Conservation (phyloP, 495 filamentous ascomycete species). For the Penicillium paradoxum region DNA sequence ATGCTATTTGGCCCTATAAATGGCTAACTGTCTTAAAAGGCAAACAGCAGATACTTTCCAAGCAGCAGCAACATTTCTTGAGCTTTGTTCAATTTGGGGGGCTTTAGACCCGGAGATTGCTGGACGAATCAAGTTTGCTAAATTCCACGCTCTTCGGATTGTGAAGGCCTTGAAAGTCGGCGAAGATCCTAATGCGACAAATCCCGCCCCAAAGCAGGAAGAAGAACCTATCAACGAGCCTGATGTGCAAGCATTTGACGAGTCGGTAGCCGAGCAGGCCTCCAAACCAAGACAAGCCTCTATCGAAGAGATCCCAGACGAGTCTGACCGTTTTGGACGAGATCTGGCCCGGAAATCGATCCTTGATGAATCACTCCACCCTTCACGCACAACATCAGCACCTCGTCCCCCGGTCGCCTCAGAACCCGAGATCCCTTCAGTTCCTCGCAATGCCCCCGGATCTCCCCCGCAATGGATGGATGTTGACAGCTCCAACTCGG, state of each 20-base stretch:
- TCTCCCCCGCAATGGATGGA: conserved; percentile 16
- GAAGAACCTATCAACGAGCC: conserved; percentile 29
- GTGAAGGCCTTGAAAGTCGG: conserved; percentile 85
- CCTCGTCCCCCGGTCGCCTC: conserved; percentile 30
- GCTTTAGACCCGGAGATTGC: conserved; percentile 67
- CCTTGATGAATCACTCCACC: conserved; percentile 46
- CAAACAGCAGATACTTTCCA: conserved; percentile 92
- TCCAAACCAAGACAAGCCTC: conserved; percentile 48
- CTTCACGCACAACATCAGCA: conserved; percentile 44
- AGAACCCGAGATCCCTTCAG: conserved; percentile 21
- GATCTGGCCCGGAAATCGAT: conserved; percentile 35
- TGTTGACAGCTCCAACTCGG: conserved; percentile 12
- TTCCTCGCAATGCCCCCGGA: conserved; percentile 21
- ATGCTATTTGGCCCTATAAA: conserved; percentile 6
- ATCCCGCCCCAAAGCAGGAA: conserved; percentile 57
- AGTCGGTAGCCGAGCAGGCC: conserved; percentile 30
- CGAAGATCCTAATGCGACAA: conserved; percentile 87
- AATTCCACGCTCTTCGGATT: conserved; percentile 92
- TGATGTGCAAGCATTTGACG: conserved; percentile 47
- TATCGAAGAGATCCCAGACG: conserved; percentile 51
- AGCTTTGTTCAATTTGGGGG: conserved; percentile 80
- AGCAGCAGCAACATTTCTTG: conserved; percentile 86
- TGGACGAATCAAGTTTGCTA: conserved; percentile 89
- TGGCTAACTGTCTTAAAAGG: conserved; percentile 36
- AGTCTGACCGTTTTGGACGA: conserved; percentile 35